Base-by-base conservation (phyloP, 192 early-diverging fungal genomes). In the Coemansia biformis region DNA sequence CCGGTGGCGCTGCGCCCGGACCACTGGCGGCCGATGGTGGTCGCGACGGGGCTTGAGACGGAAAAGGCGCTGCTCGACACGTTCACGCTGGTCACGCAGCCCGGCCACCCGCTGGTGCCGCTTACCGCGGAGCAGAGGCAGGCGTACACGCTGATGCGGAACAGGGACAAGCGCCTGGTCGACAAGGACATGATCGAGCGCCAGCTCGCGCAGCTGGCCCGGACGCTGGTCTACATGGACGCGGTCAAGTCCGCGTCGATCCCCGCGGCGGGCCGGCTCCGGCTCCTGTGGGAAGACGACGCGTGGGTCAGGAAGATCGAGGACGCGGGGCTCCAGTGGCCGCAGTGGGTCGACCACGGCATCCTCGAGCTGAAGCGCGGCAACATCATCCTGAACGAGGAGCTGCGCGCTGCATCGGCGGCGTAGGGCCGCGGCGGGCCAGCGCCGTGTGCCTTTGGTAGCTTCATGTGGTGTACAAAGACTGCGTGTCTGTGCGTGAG, bases 11-110 rank as follows among this genome's bases (percentile, higher is more conserved):
- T 77, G 17, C 67, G 75, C 1, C 68, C 59, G 11, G 75, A 77
- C 51, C 64, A 70, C 17, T 77, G 75, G 75, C 59, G 48, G 7
- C 75, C 75, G 9, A 39, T 72, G n/a, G 55, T 72, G 0, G 75
- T 67, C 0, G 63, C 64, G 13, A 38, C 54, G 7, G 70, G 70
- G 14, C 66, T 66, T 33, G 49, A 57, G 16, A 49, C 42, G 13
- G 46, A 66, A 17, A 13, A 22, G 16, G 45, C 54, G 10, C 70
- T 49, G 13, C 26, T 16, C 33, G 33, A 62, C 38, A 36, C 39
- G 8, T 66, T 63, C 33, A 57, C 40, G 16, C 50, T 74, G 23
- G 51, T 51, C 2, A 48, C 57, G 28, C 48, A 61, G 38, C 46
- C 56, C 19, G 64, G 70, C 38, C 42, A 50, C 35, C 70, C 63